These are phyloP conservation scores for Colletotrichum navitas DNA, from an alignment of 2,329 filamentous ascomycete genomes.

Conservation along the genomic window DNA sequence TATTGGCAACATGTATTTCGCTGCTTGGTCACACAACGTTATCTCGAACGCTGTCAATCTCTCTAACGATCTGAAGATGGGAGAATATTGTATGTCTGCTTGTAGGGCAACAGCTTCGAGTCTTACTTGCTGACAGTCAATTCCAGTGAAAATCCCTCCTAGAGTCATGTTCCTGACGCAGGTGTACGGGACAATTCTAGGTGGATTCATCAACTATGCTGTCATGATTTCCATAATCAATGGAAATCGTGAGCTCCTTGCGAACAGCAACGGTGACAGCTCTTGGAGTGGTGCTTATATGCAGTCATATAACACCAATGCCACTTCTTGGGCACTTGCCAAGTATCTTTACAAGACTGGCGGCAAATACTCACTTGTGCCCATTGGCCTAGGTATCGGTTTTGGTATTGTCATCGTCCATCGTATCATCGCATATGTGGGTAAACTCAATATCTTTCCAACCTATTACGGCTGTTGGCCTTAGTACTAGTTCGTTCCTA, in stretches of 20 bases:
- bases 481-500: conserved; percentile 58
- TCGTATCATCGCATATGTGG: conserved; percentile 56
- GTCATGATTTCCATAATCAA: conserved; percentile 68
- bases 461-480: background rate
- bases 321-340: conserved; percentile 64
- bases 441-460: conserved; percentile 32
- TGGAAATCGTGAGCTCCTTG: conserved; percentile 61
- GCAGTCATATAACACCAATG: conserved; percentile 63
- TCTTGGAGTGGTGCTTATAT: conserved; percentile 66
- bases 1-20: conserved; percentile 71
- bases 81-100: conserved; percentile 63
- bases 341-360: conserved; percentile 64
- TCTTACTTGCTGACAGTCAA: conserved; percentile 42
- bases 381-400: conserved; percentile 64
- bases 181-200: conserved; percentile 66
- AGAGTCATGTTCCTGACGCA: conserved; percentile 68
- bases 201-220: conserved; percentile 66
- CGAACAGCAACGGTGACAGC: conserved; percentile 58
- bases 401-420: conserved; percentile 59
- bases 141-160: conserved; percentile 66
- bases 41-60: conserved; percentile 64
- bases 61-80: conserved; percentile 68
- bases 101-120: rapidly evolving
- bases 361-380: conserved; percentile 60
- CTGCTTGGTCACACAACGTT: conserved; percentile 70